Percentiles rank a stretch among this genome's conserved stretches.
These are phyloP conservation scores for Pichia cactophila DNA, from an alignment of 1,139 yeast species.

Conservation along the genomic window DNA sequence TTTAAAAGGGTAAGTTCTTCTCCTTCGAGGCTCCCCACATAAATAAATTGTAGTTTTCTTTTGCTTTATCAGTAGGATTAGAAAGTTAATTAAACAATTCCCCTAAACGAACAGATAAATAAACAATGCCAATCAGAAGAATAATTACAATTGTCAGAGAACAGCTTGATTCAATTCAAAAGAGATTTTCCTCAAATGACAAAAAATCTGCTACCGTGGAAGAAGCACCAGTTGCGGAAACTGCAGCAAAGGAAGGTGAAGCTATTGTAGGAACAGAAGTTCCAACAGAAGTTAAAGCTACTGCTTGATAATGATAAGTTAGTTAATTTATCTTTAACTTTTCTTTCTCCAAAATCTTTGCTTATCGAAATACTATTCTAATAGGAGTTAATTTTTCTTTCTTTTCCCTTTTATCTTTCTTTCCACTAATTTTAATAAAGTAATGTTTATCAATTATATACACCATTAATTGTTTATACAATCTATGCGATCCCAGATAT, in stretches of 20 bases:
- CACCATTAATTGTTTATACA: neutral
- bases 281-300: slow-evolving; percentile 1
- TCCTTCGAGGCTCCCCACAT: neutral
- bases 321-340: too few species aligned
- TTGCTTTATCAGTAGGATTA: slow-evolving; percentile 2
- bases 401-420: neutral
- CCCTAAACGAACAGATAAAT: neutral
- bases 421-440: neutral
- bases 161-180: slow-evolving; percentile 25
- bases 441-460: neutral
- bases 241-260: slow-evolving; percentile 1
- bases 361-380: neutral
- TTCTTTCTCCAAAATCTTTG: neutral
- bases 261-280: neutral
- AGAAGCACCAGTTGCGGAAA: slow-evolving; percentile 5
- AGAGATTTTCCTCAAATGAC: slow-evolving; percentile 20
- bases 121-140: slow-evolving; percentile 28
- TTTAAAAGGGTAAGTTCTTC: neutral
- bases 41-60: neutral
- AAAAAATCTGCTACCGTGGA: slow-evolving; percentile 9
- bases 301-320: neutral
- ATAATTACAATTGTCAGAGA: slow-evolving; percentile 24
- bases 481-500: slow-evolving; percentile 28
- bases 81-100: neutral
- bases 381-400: neutral